Percentiles rank a stretch among this genome's conserved stretches.
These are phyloP conservation scores for Cutaneotrichosporon arboriforme DNA, from an alignment of 1,284 basidiomycete species.

Conservation along the genomic window DNA sequence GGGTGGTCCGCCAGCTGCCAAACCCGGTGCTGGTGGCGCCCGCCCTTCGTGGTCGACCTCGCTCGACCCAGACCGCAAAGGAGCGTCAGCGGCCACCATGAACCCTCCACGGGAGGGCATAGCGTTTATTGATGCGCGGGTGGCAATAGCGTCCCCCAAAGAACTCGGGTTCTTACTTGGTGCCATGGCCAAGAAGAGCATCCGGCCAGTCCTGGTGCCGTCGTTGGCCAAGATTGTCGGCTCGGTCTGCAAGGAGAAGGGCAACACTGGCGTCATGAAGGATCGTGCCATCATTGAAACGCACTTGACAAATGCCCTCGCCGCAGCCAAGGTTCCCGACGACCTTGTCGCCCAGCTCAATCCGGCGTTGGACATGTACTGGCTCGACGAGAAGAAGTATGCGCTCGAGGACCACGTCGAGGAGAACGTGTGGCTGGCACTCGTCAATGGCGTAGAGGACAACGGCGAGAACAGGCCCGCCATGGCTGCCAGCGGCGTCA, in stretches of 20 bases:
- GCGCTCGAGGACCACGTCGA: slow-evolving; percentile 16
- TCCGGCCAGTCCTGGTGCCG: slow-evolving; percentile 19
- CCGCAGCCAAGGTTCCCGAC: slow-evolving; percentile 7
- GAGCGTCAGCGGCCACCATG: neutral
- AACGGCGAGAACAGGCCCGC: slow-evolving; percentile 6
- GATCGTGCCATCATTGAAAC: slow-evolving; percentile 13
- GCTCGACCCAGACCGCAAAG: slow-evolving; percentile 10
- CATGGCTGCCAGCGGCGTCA: slow-evolving; percentile 2
- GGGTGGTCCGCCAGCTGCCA: slow-evolving; percentile 2
- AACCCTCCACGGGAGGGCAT: slow-evolving; percentile 10
- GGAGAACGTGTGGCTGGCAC: slow-evolving; percentile 16
- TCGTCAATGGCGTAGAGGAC: slow-evolving; percentile 19
- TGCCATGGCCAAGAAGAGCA: slow-evolving; percentile 9
- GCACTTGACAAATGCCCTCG: slow-evolving; percentile 11
- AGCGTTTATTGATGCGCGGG: slow-evolving; percentile 16
- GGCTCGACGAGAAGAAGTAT: slow-evolving; percentile 17
- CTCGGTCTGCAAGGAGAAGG: slow-evolving; percentile 11
- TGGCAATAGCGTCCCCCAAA: slow-evolving; percentile 6
- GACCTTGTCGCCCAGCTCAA: slow-evolving; percentile 12
- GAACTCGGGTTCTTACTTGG: slow-evolving; percentile 17
- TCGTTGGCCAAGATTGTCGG: slow-evolving; percentile 16
- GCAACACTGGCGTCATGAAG: slow-evolving; percentile 8
- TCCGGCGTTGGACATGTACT: slow-evolving; percentile 15
- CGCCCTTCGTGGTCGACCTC: slow-evolving; percentile 15
- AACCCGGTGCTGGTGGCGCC: neutral